Conservation (phyloP, 2,329 filamentous ascomycete species). For the Fusarium sp. region DNA sequence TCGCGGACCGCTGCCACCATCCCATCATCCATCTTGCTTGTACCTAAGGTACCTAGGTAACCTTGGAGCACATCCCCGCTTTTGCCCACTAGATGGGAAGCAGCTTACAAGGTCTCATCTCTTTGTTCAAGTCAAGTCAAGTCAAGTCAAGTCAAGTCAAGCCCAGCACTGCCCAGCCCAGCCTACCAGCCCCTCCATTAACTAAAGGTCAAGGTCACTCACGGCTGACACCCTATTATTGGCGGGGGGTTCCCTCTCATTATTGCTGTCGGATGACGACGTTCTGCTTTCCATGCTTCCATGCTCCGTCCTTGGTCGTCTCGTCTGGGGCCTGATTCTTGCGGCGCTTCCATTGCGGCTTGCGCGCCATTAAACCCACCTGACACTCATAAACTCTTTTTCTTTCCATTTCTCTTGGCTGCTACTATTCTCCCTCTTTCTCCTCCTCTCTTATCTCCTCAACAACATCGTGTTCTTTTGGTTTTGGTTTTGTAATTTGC, state of each 20-base stretch:
- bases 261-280: conserved; percentile 50
- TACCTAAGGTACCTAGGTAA: too few species aligned
- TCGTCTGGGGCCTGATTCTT: conserved; percentile 45
- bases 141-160: neutral
- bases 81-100: conserved; percentile 30
- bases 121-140: neutral
- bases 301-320: conserved; percentile 42
- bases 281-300: conserved; percentile 41
- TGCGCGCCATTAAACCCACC: conserved; percentile 48
- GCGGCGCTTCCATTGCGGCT: conserved; percentile 34
- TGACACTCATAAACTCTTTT: conserved; percentile 44
- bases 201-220: conserved; percentile 34
- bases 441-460: conserved; percentile 23
- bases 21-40: conserved; percentile 10
- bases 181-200: conserved; percentile 45
- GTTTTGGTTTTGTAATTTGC: conserved; percentile 19
- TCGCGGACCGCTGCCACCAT: conserved; percentile 46
- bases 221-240: conserved; percentile 47
- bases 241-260: conserved; percentile 47
- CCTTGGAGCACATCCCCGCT: conserved; percentile 37
- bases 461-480: conserved; percentile 37
- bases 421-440: conserved; percentile 16
- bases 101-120: conserved; percentile 19
- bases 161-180: conserved; percentile 12
- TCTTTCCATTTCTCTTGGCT: conserved; percentile 35